Conservation (phyloP, 106 monocot species). For the Xerophyta viscosa region DNA sequence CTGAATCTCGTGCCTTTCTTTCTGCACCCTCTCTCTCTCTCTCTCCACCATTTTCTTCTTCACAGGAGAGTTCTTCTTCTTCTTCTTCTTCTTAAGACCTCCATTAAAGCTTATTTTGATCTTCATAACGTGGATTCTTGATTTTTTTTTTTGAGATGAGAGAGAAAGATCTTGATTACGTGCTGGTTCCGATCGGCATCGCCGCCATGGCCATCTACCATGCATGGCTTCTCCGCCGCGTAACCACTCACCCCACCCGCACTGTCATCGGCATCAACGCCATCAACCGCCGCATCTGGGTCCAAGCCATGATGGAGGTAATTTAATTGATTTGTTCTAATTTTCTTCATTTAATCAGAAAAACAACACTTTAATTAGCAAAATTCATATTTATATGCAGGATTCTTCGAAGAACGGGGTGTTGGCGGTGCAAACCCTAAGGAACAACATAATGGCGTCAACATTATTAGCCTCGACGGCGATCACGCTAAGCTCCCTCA, state of each 20-base stretch:
- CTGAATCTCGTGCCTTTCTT: no score
- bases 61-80: no score
- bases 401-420: constrained; percentile 65
- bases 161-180: constrained; percentile 29
- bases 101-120: no score
- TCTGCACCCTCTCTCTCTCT: no score
- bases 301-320: constrained; percentile 65
- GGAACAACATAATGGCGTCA: constrained; percentile 89
- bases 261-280: constrained; percentile 81
- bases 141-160: no score
- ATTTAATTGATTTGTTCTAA: no score
- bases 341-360: no score
- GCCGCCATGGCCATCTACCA: constrained; percentile 42
- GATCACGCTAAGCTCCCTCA: constrained; percentile 59
- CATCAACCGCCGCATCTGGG: constrained; percentile 69
- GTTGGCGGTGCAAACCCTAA: constrained; percentile 62
- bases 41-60: no score
- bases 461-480: constrained; percentile 54
- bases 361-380: no score
- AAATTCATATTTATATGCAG: no score
- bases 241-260: constrained; percentile 27
- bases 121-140: no score
- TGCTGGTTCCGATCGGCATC: constrained; percentile 47
- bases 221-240: constrained; percentile 37
- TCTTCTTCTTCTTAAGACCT: no score